Conservation (phyloP, 179 eudicot species). For the Sideroxylon spinosum region DNA sequence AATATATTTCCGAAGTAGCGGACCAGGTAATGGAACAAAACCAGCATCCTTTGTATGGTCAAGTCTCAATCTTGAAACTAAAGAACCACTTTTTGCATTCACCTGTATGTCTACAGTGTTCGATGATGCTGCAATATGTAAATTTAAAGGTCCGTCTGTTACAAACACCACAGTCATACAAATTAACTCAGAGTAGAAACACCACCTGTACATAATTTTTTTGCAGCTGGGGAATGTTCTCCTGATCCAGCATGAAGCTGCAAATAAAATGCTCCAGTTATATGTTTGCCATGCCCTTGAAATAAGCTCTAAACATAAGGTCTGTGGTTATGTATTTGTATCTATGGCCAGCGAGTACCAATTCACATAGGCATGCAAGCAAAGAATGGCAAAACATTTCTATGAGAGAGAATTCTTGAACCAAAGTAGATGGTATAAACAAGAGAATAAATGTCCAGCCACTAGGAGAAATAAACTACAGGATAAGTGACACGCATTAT, state of each 20-base stretch:
- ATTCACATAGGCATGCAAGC: neutral
- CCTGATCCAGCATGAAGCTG: constrained; percentile 87
- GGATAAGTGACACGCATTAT: neutral
- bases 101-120: constrained; percentile 29
- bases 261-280: constrained; percentile 22
- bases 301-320: neutral
- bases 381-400: neutral
- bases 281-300: constrained; percentile 6
- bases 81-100: constrained; percentile 40
- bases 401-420: neutral
- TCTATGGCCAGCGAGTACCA: neutral
- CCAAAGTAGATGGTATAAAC: neutral
- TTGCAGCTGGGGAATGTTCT: constrained; percentile 57
- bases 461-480: neutral
- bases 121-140: constrained; percentile 43
- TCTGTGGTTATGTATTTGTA: neutral
- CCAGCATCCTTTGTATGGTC: constrained; percentile 64
- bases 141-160: neutral
- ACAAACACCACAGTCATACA: neutral
- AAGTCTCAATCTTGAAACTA: constrained; percentile 69
- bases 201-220: constrained; percentile 57
- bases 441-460: neutral
- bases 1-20: constrained; percentile 80
- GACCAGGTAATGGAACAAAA: constrained; percentile 79
- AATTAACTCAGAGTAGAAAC: constrained; percentile 14